Percentiles rank a stretch among this genome's conserved stretches.
These are phyloP conservation scores for Ceratobasidium papillatum DNA, from an alignment of 1,284 basidiomycete genomes.

Conservation along the genomic window DNA sequence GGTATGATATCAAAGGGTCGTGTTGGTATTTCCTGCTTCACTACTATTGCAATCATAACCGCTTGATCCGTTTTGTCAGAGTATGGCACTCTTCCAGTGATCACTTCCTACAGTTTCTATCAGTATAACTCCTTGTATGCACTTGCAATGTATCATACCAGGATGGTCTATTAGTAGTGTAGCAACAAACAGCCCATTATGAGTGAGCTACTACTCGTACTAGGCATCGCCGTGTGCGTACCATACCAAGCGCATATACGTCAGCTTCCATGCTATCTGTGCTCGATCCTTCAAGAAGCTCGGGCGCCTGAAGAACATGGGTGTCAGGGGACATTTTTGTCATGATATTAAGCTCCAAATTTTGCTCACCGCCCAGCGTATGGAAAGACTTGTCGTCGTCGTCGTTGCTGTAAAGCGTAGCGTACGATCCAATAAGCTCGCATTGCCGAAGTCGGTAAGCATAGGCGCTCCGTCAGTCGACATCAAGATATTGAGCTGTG, in stretches of 20 bases:
- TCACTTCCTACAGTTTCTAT: too few species aligned
- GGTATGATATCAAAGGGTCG: too few species aligned
- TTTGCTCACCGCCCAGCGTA: background rate
- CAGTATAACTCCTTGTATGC: too few species aligned
- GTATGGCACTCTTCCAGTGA: background rate
- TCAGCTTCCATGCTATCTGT: background rate
- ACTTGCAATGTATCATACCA: background rate
- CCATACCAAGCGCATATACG: constrained; percentile 1
- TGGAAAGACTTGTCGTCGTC: background rate
- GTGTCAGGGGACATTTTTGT: background rate
- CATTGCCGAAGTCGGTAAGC: background rate
- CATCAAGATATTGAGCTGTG: background rate
- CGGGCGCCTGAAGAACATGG: background rate
- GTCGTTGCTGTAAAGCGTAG: background rate
- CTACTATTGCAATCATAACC: too few species aligned
- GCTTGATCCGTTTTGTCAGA: too few species aligned
- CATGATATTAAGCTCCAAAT: background rate
- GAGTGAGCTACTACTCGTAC: too few species aligned
- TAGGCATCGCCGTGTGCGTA: background rate
- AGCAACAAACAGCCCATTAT: too few species aligned
- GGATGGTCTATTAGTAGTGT: background rate
- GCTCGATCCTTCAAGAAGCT: background rate
- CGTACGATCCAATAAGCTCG: background rate
- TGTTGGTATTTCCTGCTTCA: too few species aligned
- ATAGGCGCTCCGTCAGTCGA: background rate